Conservation (phyloP, 257 asterid genomes). For the Fraxinus pennsylvanica region DNA sequence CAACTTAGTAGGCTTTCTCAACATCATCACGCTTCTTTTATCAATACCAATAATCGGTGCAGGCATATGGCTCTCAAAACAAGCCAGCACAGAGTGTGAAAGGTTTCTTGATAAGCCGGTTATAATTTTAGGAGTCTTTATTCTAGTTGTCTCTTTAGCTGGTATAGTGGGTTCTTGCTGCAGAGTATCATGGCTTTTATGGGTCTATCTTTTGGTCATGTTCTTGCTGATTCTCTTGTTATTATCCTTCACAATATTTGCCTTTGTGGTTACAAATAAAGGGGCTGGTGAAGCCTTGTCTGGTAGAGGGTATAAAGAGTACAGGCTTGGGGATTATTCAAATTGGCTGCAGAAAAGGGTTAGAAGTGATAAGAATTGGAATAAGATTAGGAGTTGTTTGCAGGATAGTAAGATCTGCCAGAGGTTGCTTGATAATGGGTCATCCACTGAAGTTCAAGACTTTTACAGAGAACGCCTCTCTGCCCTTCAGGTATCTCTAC, state of each 20-base stretch:
- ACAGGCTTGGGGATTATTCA: constrained; percentile 72
- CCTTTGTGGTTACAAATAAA: constrained; percentile 82
- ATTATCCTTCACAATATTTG: constrained; percentile 80
- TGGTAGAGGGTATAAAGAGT: constrained; percentile 74
- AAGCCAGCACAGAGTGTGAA: constrained; percentile 74
- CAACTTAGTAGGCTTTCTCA: constrained; percentile 70
- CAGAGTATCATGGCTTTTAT: constrained; percentile 73
- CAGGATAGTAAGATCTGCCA: constrained; percentile 65
- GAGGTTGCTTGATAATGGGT: constrained; percentile 38
- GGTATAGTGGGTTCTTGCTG: constrained; percentile 84
- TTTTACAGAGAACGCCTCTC: constrained; percentile 57
- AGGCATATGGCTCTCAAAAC: constrained; percentile 78
- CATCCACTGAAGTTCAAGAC: constrained; percentile 34
- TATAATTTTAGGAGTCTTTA: constrained; percentile 71
- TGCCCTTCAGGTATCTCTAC: constrained; percentile 66
- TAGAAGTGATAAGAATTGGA: constrained; percentile 50
- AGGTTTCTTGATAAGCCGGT: constrained; percentile 71
- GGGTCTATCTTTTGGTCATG: constrained; percentile 80
- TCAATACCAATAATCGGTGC: constrained; percentile 81
- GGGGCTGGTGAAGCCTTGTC: constrained; percentile 75
- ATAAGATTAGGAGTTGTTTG: constrained; percentile 64
- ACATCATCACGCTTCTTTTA: constrained; percentile 57
- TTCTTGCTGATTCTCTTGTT: constrained; percentile 67
- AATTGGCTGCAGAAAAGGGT: constrained; percentile 91
- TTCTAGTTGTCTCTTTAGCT: constrained; percentile 70